Base-by-base conservation (phyloP, 106 monocot genomes). In the Narthecium ossifragum region DNA sequence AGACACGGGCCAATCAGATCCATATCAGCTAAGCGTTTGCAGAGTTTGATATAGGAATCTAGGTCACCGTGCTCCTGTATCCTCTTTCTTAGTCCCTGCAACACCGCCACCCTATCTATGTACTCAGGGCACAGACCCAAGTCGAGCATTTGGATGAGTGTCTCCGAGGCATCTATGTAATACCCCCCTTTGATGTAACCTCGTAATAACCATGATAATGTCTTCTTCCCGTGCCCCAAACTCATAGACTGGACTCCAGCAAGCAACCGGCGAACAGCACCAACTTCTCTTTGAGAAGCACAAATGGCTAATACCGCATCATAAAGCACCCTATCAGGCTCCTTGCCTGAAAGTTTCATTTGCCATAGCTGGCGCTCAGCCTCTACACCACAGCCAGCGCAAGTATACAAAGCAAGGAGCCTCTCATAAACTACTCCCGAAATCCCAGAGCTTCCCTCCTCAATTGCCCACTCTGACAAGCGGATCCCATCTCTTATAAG, bases 151-250 rank as follows among this genome's bases (percentile, higher is more conserved):
- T 73, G 53, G 15, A 78, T 24, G 2, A 90, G 70, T 0, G 78
- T 85, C 64, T 90, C 90, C 2, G 86, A 78, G 24, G 94, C 94
- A 61, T 90, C 75, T 30, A 75, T 24, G 60, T 78, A 86, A 32
- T 81, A 75, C 2, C 90, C 94, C n/a, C 94, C 90, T 69, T 96
- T 96, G 27, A 96, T 34, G 61, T 96, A 90, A 25, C 90, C 94
- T 24, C 90, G 71, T 14, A 96, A 45, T 17, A 96, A 66, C 94
- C 90, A 90, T 39, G 80, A 71, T 4, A 96, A 60, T 1, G 86
- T 74, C 60, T 81, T 90, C 72, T 82, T 84, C 50, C 68, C 81
- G 28, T 34, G 55, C 24, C 65, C 78, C 0, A 73, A 52, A 60
- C 83, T 75, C 41, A 47, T 68, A 12, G 30, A 46, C 31, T 84